Percentiles rank a stretch among this genome's conserved stretches.
phyloP scores from a whole-genome alignment of 495 filamentous ascomycete species.

The Penicillium roqueforti region DNA sequence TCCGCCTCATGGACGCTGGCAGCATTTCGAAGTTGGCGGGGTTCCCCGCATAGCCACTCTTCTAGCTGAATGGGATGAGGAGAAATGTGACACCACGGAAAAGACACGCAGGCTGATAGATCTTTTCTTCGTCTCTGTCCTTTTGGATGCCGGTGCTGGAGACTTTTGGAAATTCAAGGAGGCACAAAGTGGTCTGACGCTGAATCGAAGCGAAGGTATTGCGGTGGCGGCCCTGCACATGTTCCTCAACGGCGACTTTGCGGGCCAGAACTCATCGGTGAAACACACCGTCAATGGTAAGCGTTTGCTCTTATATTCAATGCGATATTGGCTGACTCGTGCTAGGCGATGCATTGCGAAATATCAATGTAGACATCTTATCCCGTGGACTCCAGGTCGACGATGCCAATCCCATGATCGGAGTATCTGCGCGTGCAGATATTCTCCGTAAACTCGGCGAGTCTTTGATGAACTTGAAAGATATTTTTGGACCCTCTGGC shows the following conservation, averaged over 20 bases:
- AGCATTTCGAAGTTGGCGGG: slow-evolving; percentile 86
- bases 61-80: slow-evolving; percentile 59
- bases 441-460: slow-evolving; percentile 46
- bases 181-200: slow-evolving; percentile 43
- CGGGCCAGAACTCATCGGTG: slow-evolving; percentile 8
- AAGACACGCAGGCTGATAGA: slow-evolving; percentile 74
- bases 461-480: slow-evolving; percentile 42
- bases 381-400: slow-evolving; percentile 42
- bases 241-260: slow-evolving; percentile 51
- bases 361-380: slow-evolving; percentile 13
- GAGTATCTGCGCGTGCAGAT: slow-evolving; percentile 44
- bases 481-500: slow-evolving; percentile 48
- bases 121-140: slow-evolving; percentile 83
- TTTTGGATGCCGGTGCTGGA: slow-evolving; percentile 84
- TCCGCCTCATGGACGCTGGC: slow-evolving; percentile 81
- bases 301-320: not conserved
- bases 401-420: slow-evolving; percentile 48
- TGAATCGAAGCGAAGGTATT: slow-evolving; percentile 55
- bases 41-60: slow-evolving; percentile 69
- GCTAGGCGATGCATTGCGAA: slow-evolving; percentile 18
- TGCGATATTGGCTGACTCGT: not conserved
- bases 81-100: slow-evolving; percentile 61
- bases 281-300: slow-evolving; percentile 29
- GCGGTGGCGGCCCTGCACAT: slow-evolving; percentile 57
- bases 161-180: slow-evolving; percentile 63